phyloP scores from a whole-genome alignment of 1,284 basidiomycete species.

The Fistulina hepatica region DNA sequence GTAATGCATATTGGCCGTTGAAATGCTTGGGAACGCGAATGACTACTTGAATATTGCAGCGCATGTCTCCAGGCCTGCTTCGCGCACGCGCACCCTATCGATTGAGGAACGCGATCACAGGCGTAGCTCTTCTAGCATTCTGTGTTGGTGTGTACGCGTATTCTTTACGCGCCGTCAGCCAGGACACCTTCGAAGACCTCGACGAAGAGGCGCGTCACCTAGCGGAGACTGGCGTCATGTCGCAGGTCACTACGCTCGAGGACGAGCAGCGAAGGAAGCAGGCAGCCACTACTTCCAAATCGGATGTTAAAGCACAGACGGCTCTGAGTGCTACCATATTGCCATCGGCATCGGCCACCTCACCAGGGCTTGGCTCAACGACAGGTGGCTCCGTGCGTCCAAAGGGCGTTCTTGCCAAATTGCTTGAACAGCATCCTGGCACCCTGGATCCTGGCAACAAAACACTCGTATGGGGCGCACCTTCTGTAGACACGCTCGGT shows the following conservation, averaged over 20 bases:
- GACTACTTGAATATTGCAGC: conserved; percentile 32
- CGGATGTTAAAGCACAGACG: conserved; percentile 1
- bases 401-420: conserved; percentile 32
- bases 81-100: conserved; percentile 83
- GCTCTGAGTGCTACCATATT: no score
- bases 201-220: conserved; percentile 64
- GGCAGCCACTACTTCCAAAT: conserved; percentile 17
- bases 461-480: conserved; percentile 61
- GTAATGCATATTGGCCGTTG: not conserved
- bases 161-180: conserved; percentile 87
- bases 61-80: conserved; percentile 77
- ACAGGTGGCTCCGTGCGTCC: not conserved
- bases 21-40: not conserved
- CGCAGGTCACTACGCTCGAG: conserved; percentile 20
- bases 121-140: conserved; percentile 63
- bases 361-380: conserved; percentile 3
- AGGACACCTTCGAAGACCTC: conserved; percentile 77
- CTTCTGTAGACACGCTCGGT: conserved; percentile 49
- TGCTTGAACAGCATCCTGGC: conserved; percentile 37
- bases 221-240: conserved; percentile 23
- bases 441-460: conserved; percentile 47
- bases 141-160: conserved; percentile 84
- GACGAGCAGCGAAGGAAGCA: conserved; percentile 22
- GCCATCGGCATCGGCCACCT: conserved; percentile 1
- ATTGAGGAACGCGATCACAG: conserved; percentile 71